Conservation (phyloP, 345 rosid species). For the Aurinia saxatilis region DNA sequence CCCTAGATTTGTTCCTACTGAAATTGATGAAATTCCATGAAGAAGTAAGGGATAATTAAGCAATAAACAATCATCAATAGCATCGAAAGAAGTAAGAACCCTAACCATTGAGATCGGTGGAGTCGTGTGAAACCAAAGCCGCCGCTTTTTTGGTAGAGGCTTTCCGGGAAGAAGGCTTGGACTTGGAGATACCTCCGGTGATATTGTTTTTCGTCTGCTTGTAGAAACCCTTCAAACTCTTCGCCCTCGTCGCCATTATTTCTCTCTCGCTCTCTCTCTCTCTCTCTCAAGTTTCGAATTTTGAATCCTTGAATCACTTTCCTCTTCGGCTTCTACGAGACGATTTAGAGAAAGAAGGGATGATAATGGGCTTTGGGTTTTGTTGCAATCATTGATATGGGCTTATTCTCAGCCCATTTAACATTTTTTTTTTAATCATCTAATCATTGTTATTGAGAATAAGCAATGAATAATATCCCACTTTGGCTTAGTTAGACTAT, state of each 20-base stretch:
- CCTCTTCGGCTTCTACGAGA: conserved; percentile 18
- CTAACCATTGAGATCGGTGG: conserved; percentile 44
- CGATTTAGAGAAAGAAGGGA: background rate
- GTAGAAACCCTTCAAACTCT: conserved; percentile 56
- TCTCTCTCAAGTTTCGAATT: conserved; percentile 24
- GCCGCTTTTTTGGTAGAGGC: conserved; percentile 34
- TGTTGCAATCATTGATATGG: background rate
- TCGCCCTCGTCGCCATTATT: conserved; percentile 41
- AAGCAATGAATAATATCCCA: too few relatives aligned
- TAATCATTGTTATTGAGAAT: too few relatives aligned
- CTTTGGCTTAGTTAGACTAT: too few relatives aligned
- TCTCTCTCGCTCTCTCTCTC: conserved; percentile 5
- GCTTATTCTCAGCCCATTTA: background rate
- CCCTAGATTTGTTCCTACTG: background rate
- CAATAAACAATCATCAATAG: background rate
- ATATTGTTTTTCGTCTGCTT: conserved; percentile 44
- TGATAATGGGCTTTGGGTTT: conserved; percentile 7
- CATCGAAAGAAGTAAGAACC: background rate
- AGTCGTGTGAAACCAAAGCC: conserved; percentile 49
- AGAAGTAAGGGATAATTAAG: background rate
- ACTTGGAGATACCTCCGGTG: conserved; percentile 31
- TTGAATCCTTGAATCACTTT: conserved; percentile 28
- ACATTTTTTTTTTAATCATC: too few relatives aligned
- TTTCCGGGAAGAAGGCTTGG: conserved; percentile 33
- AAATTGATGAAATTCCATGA: background rate